Evolutionary conservation across 176 grass and related monocot species (phyloP).

Genomic region (Metroxylon sagu): DNA sequence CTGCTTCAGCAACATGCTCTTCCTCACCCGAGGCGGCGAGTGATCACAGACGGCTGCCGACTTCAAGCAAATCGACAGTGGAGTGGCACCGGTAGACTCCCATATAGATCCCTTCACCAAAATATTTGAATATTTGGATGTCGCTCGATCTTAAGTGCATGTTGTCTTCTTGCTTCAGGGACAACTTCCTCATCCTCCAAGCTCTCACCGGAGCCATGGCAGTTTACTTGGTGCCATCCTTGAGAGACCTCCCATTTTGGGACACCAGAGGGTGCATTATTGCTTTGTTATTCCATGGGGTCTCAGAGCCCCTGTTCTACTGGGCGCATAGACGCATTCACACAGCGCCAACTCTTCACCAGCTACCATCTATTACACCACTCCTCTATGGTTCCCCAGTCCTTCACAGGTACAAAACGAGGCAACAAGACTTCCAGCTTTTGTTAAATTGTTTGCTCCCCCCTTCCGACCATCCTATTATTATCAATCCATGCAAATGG

Average conservation of each 20-base stretch:
- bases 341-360: conserved; percentile 21
- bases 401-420: conserved; percentile 1
- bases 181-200: conserved; percentile 81
- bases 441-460: too few relatives aligned
- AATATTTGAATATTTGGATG: not conserved
- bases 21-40: conserved; percentile 71
- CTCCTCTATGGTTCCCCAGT: conserved; percentile 1
- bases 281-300: not conserved
- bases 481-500: too few relatives aligned
- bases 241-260: conserved; percentile 6
- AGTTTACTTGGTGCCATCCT: conserved; percentile 24
- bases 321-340: conserved; percentile 34
- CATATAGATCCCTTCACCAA: too few relatives aligned
- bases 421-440: not conserved
- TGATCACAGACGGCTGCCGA: conserved; percentile 53
- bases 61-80: conserved; percentile 69
- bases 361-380: conserved; percentile 9
- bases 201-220: conserved; percentile 38
- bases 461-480: too few relatives aligned
- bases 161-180: conserved; percentile 27
- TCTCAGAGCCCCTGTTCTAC: conserved; percentile 11
- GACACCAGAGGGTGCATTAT: not conserved
- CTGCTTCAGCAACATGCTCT: conserved; percentile 86
- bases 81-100: conserved; percentile 71
- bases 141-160: not conserved